Evolutionary conservation across 2,329 filamentous ascomycete genomes (phyloP).

Genomic region (Plectosphaerella sp.): DNA sequence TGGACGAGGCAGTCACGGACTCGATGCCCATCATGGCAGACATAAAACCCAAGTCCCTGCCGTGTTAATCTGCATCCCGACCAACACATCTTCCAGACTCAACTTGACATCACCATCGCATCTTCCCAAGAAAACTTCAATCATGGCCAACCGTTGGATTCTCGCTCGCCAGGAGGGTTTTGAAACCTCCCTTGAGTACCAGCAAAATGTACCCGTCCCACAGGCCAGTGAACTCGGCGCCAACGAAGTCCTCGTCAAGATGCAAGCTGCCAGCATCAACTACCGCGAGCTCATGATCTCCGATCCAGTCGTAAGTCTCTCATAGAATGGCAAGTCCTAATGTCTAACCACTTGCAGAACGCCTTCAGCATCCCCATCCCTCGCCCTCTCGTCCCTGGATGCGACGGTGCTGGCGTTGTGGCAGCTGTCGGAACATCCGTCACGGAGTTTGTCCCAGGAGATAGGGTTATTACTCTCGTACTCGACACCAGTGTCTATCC

Average conservation of each 20-base stretch:
- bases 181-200: conserved; percentile 16
- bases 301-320: neutral
- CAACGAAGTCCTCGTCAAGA: neutral
- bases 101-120: neutral
- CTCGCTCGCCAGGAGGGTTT: conserved; percentile 27
- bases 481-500: neutral
- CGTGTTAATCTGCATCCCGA: no score
- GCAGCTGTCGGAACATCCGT: neutral
- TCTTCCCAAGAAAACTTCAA: neutral
- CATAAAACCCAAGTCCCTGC: no score
- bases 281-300: conserved; percentile 3
- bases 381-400: neutral
- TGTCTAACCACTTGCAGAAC: no score
- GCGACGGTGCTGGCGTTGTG: conserved; percentile 1
- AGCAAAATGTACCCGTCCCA: conserved; percentile 10
- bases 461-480: conserved; percentile 1
- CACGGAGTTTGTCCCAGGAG: neutral
- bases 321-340: no score
- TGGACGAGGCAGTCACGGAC: neutral
- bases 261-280: conserved; percentile 1
- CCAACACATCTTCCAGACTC: no score
- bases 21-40: no score
- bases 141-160: conserved; percentile 26
- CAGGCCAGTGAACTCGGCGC: neutral
- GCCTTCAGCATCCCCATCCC: neutral